Evolutionary conservation across 225 moss, liverwort and hornwort species (phyloP), one percentile per base, ranked within the genome.

Genomic region (Lunularia cruciata): DNA sequence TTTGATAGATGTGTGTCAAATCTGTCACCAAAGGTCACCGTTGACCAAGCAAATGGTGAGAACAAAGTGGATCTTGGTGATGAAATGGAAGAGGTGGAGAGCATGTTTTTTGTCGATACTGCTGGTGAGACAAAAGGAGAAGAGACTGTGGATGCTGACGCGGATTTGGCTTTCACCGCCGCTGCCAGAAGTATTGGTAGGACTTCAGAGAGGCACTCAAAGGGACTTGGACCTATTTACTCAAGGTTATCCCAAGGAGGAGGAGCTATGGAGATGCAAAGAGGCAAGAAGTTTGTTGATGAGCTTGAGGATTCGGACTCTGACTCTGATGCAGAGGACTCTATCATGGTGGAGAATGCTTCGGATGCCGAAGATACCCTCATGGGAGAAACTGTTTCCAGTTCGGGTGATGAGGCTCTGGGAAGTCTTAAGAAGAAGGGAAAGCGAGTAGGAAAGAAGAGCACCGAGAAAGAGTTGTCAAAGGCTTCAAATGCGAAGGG

Each of bases 21-120:
- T 4, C 37, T 32, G 39, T 46, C 69, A 8, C 30, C 60, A 55
- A 20, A 39, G 19, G 42, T 27, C 19, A 26, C 36, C 25, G 11
- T 3, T 16, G 5, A 2, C 2, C 3, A 64, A 12, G 30, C 20
- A n/a, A 22, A 38, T 42, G 38, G 61, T 6, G 38, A 42, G 15
- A 37, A 5, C 56, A 31, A 37, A 32, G 59, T 3, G 8, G 59
- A 37, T 60, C 6, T 6, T 40, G 43, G 38, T 19, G 32, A 19
- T 28, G 47, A 48, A 10, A 16, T 48, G 27, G 43, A 69, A 48
- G 58, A 47, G 30, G 46, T 40, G 23, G 78, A 69, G 40, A 59
- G 33, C 13, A 16, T 71, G 3, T 83, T 83, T 73, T 76, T 83
- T 67, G 65, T 79, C 60, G 83, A 83, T 61, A 79, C 73, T 57